Conservation (phyloP, 176 grass and related monocot species). For the Pontederia paniculata region DNA sequence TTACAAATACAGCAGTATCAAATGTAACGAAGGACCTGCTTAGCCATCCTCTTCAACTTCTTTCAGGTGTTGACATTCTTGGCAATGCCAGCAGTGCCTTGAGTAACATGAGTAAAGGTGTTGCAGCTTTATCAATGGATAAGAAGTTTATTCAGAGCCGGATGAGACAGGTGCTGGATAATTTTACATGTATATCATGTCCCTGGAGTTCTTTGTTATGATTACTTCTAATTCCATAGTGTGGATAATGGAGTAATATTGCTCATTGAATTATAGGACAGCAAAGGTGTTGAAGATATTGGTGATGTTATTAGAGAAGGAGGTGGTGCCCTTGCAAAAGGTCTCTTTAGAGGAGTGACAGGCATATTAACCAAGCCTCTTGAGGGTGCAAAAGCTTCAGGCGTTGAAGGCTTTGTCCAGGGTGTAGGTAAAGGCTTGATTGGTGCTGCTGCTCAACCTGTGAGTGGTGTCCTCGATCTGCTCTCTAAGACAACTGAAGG, state of each 20-base stretch:
- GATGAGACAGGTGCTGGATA: slow-evolving; percentile 50
- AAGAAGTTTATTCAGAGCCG: slow-evolving; percentile 97
- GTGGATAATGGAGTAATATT: background rate
- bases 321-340: slow-evolving; percentile 92
- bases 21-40: slow-evolving; percentile 96
- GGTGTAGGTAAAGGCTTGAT: slow-evolving; percentile 97
- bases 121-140: slow-evolving; percentile 96
- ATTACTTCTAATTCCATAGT: background rate
- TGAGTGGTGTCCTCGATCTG: slow-evolving; percentile 96
- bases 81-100: slow-evolving; percentile 96
- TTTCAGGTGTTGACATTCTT: slow-evolving; percentile 98
- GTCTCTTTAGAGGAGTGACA: slow-evolving; percentile 92
- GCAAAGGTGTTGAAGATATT: slow-evolving; percentile 96
- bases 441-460: slow-evolving; percentile 89
- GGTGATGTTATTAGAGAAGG: slow-evolving; percentile 95
- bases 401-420: slow-evolving; percentile 94
- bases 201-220: background rate
- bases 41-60: slow-evolving; percentile 88
- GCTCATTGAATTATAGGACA: slow-evolving; percentile 66
- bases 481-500: slow-evolving; percentile 96
- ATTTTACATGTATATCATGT: background rate
- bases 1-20: slow-evolving; percentile 57
- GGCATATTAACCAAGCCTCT: slow-evolving; percentile 96
- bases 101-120: slow-evolving; percentile 99
- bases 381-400: slow-evolving; percentile 91